Percentiles rank a stretch among this genome's conserved stretches.
Conservation (phyloP, 1,284 basidiomycete species). For the Pholiota adiposa region DNA sequence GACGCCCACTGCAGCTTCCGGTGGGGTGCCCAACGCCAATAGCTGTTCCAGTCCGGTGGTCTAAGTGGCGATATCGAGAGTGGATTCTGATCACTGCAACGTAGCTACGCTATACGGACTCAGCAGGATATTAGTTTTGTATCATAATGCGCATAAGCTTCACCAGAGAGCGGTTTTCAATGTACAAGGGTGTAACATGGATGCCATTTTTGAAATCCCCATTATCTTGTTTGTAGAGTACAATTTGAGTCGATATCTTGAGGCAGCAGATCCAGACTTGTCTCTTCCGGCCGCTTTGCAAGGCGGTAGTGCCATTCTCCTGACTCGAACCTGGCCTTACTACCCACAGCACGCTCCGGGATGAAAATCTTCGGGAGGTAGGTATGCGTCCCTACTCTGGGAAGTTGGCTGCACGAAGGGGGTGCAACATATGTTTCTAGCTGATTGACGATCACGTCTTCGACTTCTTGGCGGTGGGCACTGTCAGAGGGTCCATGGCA, state of each 20-base stretch:
- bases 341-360: background rate
- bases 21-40: background rate
- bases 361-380: background rate
- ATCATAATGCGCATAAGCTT: too few species aligned
- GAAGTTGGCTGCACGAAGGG: background rate
- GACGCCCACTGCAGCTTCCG: background rate
- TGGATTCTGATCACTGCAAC: too few species aligned
- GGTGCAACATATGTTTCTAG: slow-evolving; percentile 4
- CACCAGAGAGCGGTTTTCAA: too few species aligned
- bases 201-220: background rate
- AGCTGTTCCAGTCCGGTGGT: background rate
- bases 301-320: slow-evolving; percentile 5
- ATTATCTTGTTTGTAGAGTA: background rate
- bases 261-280: background rate
- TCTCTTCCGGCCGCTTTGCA: background rate
- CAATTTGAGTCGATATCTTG: background rate
- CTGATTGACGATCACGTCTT: background rate
- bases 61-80: background rate
- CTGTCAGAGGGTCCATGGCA: background rate
- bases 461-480: background rate
- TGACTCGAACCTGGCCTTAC: background rate
- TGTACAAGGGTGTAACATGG: background rate
- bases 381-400: background rate
- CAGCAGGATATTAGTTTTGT: too few species aligned
- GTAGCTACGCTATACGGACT: too few species aligned